These are phyloP conservation scores for Anastatica hierochuntica DNA, from an alignment of 345 rosid species.

Conservation along the genomic window DNA sequence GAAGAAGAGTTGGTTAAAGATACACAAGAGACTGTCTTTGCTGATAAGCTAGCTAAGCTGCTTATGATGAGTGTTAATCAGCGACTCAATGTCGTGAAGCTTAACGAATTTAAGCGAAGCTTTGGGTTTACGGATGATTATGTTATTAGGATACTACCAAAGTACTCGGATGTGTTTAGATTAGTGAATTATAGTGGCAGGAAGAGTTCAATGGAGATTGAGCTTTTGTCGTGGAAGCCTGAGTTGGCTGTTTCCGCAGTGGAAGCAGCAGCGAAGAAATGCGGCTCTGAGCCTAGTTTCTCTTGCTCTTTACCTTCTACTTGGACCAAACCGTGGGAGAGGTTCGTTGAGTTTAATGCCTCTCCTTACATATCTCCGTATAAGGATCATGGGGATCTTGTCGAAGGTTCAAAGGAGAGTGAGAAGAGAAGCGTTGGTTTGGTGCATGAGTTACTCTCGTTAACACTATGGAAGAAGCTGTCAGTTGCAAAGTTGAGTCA, in stretches of 20 bases:
- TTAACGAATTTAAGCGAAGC: constrained; percentile 58
- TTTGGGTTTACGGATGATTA: constrained; percentile 87
- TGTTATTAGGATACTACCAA: constrained; percentile 59
- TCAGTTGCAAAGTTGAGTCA: constrained; percentile 71
- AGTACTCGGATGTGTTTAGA: constrained; percentile 47
- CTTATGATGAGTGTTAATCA: constrained; percentile 76
- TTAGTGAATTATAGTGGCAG: constrained; percentile 63
- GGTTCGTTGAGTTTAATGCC: constrained; percentile 60
- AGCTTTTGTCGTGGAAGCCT: constrained; percentile 64
- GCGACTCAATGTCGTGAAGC: constrained; percentile 61
- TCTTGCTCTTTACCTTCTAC: constrained; percentile 56
- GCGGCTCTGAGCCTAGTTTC: constrained; percentile 50
- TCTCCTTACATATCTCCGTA: constrained; percentile 77
- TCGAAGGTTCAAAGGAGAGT: constrained; percentile 56
- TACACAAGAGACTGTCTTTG: constrained; percentile 48
- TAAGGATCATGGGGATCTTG: constrained; percentile 26
- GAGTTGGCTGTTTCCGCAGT: constrained; percentile 60
- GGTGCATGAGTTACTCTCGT: constrained; percentile 67
- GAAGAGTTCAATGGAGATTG: constrained; percentile 89
- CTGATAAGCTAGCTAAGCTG: constrained; percentile 54
- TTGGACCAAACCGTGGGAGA: constrained; percentile 71
- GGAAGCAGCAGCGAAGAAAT: constrained; percentile 47
- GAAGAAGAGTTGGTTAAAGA: constrained; percentile 74
- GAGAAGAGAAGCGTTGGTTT: constrained; percentile 69
- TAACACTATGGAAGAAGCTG: constrained; percentile 80